Base-by-base conservation (phyloP, 805 yeast species). In the Teunomyces funiuensis region DNA sequence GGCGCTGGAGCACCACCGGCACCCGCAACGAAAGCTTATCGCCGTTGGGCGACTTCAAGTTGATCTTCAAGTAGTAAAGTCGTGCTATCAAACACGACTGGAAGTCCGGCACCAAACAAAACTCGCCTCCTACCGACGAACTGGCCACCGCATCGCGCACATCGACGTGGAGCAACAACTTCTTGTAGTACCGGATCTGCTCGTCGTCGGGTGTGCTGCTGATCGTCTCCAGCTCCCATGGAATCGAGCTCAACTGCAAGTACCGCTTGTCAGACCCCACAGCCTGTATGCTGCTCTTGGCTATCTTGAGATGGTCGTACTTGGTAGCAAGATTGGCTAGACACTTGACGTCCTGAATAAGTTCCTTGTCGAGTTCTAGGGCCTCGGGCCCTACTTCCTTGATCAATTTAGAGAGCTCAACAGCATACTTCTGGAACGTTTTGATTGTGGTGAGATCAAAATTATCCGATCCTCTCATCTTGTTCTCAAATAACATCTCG, bases 21-120 rank as follows among this genome's bases (percentile, higher is more conserved):
- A 62, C 57, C 36, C 57, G 54, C 16, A 63, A 20, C 6, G 53
- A 26, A 4, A 58, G 33, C 36, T 51, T 56, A 17, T 60, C 65
- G 8, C 54, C 55, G 30, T 54, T 58, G 2, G 57, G 51, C 20
- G 51, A 47, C 41, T 55, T 61, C 27, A 65, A 42, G 10, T 47
- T 46, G 13, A 64, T 39, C 26, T 55, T 55, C 20, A 66, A 42
- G 44, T 65, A 65, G 44, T 69, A 68, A 26, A 66, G 33, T 26
- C 74, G 50, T 2, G 69, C 61, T 36, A 63, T 25, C 30, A 54
- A 51, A 42, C 74, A 69, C 11, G 50, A 49, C 47, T 69, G 74
- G 50, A 69, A 69, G 33, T 63, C 69, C 3, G 74, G 74, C 13
- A 66, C 57, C 23, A 69, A 47, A 40, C 63, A 57, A 39, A 63